Base-by-base conservation (phyloP, 257 asterid genomes). In the Solanum habrochaites region DNA sequence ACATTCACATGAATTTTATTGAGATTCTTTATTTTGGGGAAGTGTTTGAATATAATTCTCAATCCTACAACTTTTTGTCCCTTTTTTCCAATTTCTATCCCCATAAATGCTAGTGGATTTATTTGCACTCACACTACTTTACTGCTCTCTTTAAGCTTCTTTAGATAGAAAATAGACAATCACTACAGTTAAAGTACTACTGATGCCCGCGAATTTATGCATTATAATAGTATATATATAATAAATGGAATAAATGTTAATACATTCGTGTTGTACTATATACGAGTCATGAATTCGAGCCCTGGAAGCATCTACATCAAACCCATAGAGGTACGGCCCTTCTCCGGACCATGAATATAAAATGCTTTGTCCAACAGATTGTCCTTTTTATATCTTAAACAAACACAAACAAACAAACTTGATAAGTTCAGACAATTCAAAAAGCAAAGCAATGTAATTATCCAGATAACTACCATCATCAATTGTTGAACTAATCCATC, bases 61-160 rank as follows among this genome's bases (percentile, higher is more conserved):
- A 90, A 88, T 91, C 86, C 21, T 75, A 71, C 88, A 89, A 82
- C 84, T 27, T 77, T 86, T 90, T 93, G 93, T 89, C 92, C 87
- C 85, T 88, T 14, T 90, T 58, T 58, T 89, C 90, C 62, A 10
- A 85, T 85, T 52, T 85, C 72, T 52, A 87, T 87, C 90, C 83
- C 73, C 83, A 13, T 74, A 13, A 52, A 40, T 43, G 39, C 66
- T 86, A 67, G 88, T 72, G 84, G 88, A 83, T 60, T 31, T 85
- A 80, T 80, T 49, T 88, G 78, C 90, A 89, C 83, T 77, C 86
- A 16, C 43, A 83, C 78, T 86, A 78, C 92, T 88, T 85, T 86
- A 80, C 47, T 86, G 90, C 89, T 90, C 90, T 85, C 66, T 86
- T 86, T 90, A 91, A 92, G 90, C 86, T 83, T 88, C 40, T 80